A percentile compares a stretch with the other conserved stretches of the same genome.
Conservation (phyloP, 2,329 filamentous ascomycete genomes). For the Botryotinia narcissicola region DNA sequence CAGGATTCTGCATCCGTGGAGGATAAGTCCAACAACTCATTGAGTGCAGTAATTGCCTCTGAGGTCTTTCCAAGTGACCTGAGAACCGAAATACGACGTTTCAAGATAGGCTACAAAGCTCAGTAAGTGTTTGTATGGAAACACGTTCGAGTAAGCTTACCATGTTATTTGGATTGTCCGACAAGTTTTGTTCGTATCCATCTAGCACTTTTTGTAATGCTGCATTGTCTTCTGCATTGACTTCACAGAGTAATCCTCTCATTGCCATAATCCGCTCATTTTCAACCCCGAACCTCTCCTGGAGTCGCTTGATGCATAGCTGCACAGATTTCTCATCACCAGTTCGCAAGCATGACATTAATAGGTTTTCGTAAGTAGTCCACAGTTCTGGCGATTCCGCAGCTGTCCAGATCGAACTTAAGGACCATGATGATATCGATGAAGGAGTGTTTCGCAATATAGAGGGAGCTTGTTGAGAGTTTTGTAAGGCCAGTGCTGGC, state of each 20-base stretch:
- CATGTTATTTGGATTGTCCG: conserved; percentile 74
- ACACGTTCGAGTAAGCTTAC: conserved; percentile 48
- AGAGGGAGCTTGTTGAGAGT: conserved; percentile 60
- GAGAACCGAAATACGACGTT: conserved; percentile 78
- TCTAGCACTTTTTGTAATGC: conserved; percentile 69
- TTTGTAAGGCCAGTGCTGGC: conserved; percentile 52
- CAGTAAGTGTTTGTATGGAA: conserved; percentile 34
- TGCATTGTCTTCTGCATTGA: conserved; percentile 63
- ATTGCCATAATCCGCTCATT: conserved; percentile 88
- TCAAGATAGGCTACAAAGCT: conserved; percentile 68
- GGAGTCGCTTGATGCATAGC: conserved; percentile 71
- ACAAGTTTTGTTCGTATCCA: conserved; percentile 74
- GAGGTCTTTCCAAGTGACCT: conserved; percentile 65
- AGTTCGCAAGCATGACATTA: conserved; percentile 79
- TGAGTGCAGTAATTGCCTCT: conserved; percentile 74
- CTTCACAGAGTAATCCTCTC: conserved; percentile 80
- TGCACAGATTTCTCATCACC: conserved; percentile 78
- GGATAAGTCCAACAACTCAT: conserved; percentile 73
- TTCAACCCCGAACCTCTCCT: conserved; percentile 72
- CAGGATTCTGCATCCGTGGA: conserved; percentile 92
- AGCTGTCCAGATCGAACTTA: conserved; percentile 53
- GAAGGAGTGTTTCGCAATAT: conserved; percentile 55
- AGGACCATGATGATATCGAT: conserved; percentile 53
- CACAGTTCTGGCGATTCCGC: conserved; percentile 78
- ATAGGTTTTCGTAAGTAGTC: conserved; percentile 81